phyloP scores from a whole-genome alignment of 805 yeast species.

The Sugiyamaella americana region DNA sequence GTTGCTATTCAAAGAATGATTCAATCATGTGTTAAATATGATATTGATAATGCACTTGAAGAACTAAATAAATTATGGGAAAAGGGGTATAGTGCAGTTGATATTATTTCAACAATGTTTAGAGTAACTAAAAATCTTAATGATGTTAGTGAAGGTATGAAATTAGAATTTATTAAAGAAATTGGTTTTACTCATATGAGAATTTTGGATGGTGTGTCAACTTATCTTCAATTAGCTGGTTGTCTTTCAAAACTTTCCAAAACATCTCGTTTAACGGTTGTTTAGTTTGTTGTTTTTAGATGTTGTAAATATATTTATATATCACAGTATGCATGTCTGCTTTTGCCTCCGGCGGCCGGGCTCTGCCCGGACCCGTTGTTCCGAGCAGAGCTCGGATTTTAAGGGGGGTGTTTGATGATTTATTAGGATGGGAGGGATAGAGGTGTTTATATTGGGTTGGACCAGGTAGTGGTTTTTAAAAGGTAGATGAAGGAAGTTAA shows the following conservation, averaged over 20 bases:
- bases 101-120: constrained; percentile 85
- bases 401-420: too few species aligned
- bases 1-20: constrained; percentile 68
- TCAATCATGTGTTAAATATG: constrained; percentile 36
- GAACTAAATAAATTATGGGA: constrained; percentile 68
- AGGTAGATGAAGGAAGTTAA: constrained; percentile 32
- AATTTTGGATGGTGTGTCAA: constrained; percentile 85
- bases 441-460: too few species aligned
- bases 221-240: constrained; percentile 81
- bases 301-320: too few species aligned
- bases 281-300: too few species aligned
- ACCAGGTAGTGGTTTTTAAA: constrained; percentile 4
- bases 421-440: too few species aligned
- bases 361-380: background rate
- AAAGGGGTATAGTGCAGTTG: constrained; percentile 90
- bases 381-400: too few species aligned
- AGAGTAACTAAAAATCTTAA: constrained; percentile 75
- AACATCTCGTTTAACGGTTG: too few species aligned
- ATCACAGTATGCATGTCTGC: too few species aligned
- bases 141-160: constrained; percentile 54
- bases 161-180: constrained; percentile 74
- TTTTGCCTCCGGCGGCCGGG: background rate
- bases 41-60: constrained; percentile 61
- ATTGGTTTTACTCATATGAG: constrained; percentile 92
- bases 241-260: constrained; percentile 52